Evolutionary conservation across 441 rosid genomes (phyloP), one percentile per base, ranked within the genome.

Genomic region (Lepidium campestre): DNA sequence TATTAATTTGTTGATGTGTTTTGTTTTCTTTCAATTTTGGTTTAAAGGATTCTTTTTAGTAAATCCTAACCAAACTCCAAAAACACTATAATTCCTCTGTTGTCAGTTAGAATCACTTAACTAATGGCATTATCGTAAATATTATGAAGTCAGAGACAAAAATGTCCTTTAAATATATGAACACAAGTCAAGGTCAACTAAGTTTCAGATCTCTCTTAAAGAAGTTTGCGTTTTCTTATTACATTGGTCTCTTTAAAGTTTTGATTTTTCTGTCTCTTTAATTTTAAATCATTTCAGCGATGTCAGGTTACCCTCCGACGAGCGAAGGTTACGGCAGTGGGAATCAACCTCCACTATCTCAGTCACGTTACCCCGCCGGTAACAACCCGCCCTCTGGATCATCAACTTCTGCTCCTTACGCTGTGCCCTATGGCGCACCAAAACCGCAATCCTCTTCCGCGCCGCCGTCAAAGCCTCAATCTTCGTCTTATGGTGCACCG

Each of bases 271-370:
- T 2, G 4, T 14, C 7, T 25, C 4, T 2, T 2, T 0, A 8
- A 13, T 12, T 20, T 20, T 6, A 3, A 4, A 46, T 6, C 49
- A 15, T 14, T 48, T 41, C 31, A 52, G 46, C 52, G 73, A 90
- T 90, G 97, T 74, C 91, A 36, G 87, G 91, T 18, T 84, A 90
- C 47, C 88, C 89, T 46, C 81, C 83, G 47, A 76, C 67, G 7
- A 86, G 78, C 36, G 71, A 68, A 56, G 79, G 77, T 41, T 81
- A 59, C 67, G 72, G 72, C 36, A 48, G 46, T 44, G 80, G 80
- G 0, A 78, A 77, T 17, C 73, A 25, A 40, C 73, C 83, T 1
- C 76, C 83, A 4, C 73, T 81, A 39, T 72, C 57, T 47, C 86
- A 36, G 71, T 83, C 85, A 75, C 85, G 83, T 0, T 74, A 78